Percentiles rank a stretch among this genome's conserved stretches.
phyloP scores from a whole-genome alignment of 1,284 basidiomycete genomes.

The Flammula alnicola region DNA sequence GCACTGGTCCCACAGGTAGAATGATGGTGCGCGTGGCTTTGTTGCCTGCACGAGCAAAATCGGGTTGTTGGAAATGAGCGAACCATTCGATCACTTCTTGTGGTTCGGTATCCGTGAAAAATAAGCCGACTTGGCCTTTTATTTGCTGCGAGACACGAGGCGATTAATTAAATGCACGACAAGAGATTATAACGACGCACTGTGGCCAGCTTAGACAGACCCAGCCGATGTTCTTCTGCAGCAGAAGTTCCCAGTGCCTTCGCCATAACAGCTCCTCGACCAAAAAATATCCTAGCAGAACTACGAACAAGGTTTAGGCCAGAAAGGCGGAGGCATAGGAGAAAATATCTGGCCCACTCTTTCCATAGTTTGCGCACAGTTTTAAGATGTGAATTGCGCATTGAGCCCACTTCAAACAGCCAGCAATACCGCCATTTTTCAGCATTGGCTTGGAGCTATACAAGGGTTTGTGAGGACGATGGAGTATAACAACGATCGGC shows the following conservation, averaged over 20 bases:
- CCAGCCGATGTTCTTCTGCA: slow-evolving; percentile 87
- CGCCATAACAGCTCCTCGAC: slow-evolving; percentile 91
- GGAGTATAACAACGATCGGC: slow-evolving; percentile 10
- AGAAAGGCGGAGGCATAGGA: too few species aligned
- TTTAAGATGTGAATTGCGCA: slow-evolving; percentile 95
- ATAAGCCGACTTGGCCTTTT: slow-evolving; percentile 90
- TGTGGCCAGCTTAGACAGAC: slow-evolving; percentile 80
- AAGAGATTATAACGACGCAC: slow-evolving; percentile 63
- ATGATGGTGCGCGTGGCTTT: slow-evolving; percentile 75
- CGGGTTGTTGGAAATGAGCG: slow-evolving; percentile 84
- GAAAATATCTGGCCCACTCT: slow-evolving; percentile 58
- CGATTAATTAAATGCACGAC: too few species aligned
- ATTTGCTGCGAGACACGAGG: slow-evolving; percentile 71
- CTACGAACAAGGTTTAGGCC: slow-evolving; percentile 48
- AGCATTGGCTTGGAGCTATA: slow-evolving; percentile 73
- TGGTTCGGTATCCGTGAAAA: slow-evolving; percentile 90
- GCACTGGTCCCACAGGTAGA: slow-evolving; percentile 77
- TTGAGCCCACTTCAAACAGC: slow-evolving; percentile 93
- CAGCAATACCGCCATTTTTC: slow-evolving; percentile 95
- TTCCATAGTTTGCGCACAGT: slow-evolving; percentile 94
- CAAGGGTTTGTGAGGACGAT: slow-evolving; percentile 4
- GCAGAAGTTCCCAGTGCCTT: slow-evolving; percentile 91
- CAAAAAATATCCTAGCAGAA: slow-evolving; percentile 92
- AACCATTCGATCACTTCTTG: slow-evolving; percentile 96
- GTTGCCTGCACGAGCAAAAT: slow-evolving; percentile 93